These are phyloP conservation scores for Pseudohalonectria lignicola DNA, from an alignment of 2,329 filamentous ascomycete species.

Conservation along the genomic window DNA sequence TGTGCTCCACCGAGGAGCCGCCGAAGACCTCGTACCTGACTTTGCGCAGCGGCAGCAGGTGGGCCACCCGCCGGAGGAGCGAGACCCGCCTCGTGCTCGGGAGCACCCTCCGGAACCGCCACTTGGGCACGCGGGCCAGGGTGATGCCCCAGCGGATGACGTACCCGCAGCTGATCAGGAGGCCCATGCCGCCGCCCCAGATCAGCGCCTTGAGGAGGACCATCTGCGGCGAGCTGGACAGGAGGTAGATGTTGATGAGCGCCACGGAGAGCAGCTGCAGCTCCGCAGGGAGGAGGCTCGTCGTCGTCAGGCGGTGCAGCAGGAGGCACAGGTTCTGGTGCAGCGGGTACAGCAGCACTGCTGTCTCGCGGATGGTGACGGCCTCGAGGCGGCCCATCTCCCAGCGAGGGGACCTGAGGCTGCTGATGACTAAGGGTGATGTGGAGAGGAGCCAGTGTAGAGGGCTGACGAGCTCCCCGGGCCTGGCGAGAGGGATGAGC, in stretches of 20 bases:
- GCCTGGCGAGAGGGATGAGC: constrained; percentile 55
- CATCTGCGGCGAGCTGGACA: constrained; percentile 71
- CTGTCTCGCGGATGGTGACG: constrained; percentile 14
- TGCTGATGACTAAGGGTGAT: constrained; percentile 46
- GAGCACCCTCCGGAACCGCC: constrained; percentile 63
- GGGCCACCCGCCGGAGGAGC: constrained; percentile 33
- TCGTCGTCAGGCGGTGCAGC: constrained; percentile 73
- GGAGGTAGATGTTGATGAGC: constrained; percentile 69
- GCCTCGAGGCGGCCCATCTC: constrained; percentile 2
- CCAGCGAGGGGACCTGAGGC: background rate
- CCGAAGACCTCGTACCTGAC: constrained; percentile 20
- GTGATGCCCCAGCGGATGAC: constrained; percentile 76
- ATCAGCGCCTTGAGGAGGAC: constrained; percentile 76
- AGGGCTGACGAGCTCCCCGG: constrained; percentile 46
- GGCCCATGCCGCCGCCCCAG: constrained; percentile 69
- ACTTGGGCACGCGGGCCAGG: constrained; percentile 79
- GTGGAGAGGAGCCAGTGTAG: constrained; percentile 74
- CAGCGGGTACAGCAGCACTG: constrained; percentile 57
- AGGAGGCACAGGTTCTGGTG: constrained; percentile 67
- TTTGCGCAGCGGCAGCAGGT: constrained; percentile 15
- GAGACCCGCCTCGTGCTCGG: constrained; percentile 23
- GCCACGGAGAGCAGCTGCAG: constrained; percentile 76
- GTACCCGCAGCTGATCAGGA: constrained; percentile 62
- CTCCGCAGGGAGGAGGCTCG: constrained; percentile 78
- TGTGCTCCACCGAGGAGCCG: constrained; percentile 11